A percentile compares a stretch with the other conserved stretches of the same genome.
Conservation (phyloP, 2,329 filamentous ascomycete species). For the Orbilia oligospora region DNA sequence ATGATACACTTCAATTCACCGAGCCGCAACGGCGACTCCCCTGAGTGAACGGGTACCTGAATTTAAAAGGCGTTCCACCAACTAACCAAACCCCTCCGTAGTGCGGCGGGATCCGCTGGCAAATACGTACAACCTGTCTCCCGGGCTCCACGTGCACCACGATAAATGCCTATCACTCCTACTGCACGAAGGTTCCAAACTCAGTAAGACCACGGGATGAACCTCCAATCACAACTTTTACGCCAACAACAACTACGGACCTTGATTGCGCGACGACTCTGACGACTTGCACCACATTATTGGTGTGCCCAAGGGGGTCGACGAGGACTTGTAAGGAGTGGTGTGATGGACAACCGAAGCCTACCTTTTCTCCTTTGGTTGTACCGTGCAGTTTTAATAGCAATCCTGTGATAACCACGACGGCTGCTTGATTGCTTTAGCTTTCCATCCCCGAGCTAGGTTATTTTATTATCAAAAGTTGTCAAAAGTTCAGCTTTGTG, state of each 20-base stretch:
- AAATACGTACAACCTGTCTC: slow-evolving; percentile 33
- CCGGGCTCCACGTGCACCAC: slow-evolving; percentile 36
- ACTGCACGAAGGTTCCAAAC: slow-evolving; percentile 14
- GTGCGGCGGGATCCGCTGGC: slow-evolving; percentile 39
- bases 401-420: slow-evolving; percentile 1
- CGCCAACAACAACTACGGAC: background rate
- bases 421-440: background rate
- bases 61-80: background rate
- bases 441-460: background rate
- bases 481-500: slow-evolving; percentile 5
- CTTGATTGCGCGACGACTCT: slow-evolving; percentile 23
- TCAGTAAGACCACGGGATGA: background rate
- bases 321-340: slow-evolving; percentile 31
- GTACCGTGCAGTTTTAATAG: slow-evolving; percentile 27
- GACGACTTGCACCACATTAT: slow-evolving; percentile 32
- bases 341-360: slow-evolving; percentile 27
- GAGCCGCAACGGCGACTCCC: background rate
- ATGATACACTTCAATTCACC: background rate
- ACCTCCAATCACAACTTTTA: background rate
- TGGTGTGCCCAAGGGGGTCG: slow-evolving; percentile 34
- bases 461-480: background rate
- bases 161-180: slow-evolving; percentile 15
- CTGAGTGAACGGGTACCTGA: background rate
- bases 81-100: slow-evolving; percentile 9
- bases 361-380: slow-evolving; percentile 25